phyloP scores from a whole-genome alignment of 192 early-diverging fungal species.

The Chytriomyces hyalinus region DNA sequence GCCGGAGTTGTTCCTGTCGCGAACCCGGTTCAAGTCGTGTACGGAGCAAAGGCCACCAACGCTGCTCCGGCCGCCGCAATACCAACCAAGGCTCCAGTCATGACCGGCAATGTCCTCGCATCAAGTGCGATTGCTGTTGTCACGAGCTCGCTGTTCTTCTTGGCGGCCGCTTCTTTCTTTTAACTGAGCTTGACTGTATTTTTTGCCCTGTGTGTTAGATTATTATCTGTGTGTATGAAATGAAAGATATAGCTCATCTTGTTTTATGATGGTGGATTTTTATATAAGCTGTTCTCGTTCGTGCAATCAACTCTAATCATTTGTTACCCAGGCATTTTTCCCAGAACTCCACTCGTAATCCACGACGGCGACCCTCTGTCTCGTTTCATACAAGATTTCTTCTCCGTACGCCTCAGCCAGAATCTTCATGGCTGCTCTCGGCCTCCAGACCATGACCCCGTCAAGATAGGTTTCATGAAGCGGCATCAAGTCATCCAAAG shows the following conservation, averaged over 20 bases:
- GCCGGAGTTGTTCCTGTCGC: not conserved
- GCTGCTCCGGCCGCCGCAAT: not conserved
- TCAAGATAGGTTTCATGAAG: not conserved
- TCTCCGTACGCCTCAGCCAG: not conserved
- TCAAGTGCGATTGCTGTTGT: no score
- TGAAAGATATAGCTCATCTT: no score
- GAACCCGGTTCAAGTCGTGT: not conserved
- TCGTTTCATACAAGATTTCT: not conserved
- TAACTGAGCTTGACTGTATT: no score
- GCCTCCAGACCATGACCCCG: constrained; percentile 18
- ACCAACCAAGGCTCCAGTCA: not conserved
- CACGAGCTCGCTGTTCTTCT: no score
- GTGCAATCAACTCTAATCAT: no score
- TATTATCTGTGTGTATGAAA: no score
- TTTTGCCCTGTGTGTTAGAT: no score
- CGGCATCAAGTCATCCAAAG: constrained; percentile 16
- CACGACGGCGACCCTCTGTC: not conserved
- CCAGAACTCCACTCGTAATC: no score
- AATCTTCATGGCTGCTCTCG: constrained; percentile 4
- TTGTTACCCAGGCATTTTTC: no score
- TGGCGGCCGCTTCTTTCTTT: no score
- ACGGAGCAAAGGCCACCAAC: not conserved
- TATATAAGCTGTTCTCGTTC: no score
- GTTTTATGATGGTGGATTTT: no score
- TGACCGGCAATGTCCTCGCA: not conserved